phyloP scores from a whole-genome alignment of 1,284 basidiomycete species.

The Dichomitus squalens region DNA sequence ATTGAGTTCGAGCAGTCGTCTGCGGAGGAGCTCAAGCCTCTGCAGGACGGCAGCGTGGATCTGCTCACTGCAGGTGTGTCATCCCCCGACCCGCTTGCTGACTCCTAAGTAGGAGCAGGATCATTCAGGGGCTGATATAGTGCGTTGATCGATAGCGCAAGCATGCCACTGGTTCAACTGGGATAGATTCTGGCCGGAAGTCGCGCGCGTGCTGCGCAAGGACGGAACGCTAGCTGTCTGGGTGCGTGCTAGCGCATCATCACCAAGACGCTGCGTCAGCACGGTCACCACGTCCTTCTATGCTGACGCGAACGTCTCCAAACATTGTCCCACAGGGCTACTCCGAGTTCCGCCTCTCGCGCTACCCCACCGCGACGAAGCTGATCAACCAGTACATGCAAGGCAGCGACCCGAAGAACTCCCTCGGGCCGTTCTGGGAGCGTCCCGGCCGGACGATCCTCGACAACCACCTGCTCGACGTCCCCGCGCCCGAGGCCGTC shows the following conservation, averaged over 20 bases:
- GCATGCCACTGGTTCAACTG: conserved; percentile 90
- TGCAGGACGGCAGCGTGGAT: conserved; percentile 66
- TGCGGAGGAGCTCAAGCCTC: conserved; percentile 59
- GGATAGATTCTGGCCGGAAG: conserved; percentile 69
- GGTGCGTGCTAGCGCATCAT: conserved; percentile 52
- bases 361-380: conserved; percentile 57
- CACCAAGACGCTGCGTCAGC: not conserved
- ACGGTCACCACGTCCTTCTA: not conserved
- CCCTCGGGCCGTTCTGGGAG: conserved; percentile 77
- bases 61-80: conserved; percentile 70
- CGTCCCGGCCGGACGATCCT: conserved; percentile 80
- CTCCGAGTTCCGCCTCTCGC: conserved; percentile 73
- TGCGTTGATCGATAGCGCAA: conserved; percentile 54
- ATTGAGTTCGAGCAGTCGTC: conserved; percentile 52
- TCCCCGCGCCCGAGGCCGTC: conserved; percentile 58
- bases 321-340: conserved; percentile 69
- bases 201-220: conserved; percentile 61
- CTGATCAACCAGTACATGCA: conserved; percentile 66
- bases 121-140: not conserved
- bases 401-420: conserved; percentile 52
- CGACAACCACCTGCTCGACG: conserved; percentile 68
- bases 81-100: no score
- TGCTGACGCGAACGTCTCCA: not conserved
- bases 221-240: conserved; percentile 80
- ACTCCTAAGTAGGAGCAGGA: no score